Evolutionary conservation across 148 eudicot genomes (phyloP).

Genomic region (Dianthus caryophyllus): DNA sequence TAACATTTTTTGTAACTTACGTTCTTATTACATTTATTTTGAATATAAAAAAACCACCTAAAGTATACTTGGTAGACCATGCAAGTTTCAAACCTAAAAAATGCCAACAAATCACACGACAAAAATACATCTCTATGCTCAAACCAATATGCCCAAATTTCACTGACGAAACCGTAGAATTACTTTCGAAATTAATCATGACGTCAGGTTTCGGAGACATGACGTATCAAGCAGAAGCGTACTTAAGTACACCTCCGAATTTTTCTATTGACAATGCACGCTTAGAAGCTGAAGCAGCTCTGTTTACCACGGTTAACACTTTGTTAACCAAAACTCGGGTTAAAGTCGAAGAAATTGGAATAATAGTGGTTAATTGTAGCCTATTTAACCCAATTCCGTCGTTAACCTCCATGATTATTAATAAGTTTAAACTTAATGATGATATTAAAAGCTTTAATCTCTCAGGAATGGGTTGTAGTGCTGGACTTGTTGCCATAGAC

Average conservation of each 20-base stretch:
- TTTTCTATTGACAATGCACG: constrained; percentile 63
- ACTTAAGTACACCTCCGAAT: too few relatives aligned
- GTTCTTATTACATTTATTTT: neutral
- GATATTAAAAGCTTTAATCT: constrained; percentile 44
- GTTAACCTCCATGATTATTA: constrained; percentile 73
- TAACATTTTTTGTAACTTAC: too few relatives aligned
- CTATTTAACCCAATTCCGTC: too few relatives aligned
- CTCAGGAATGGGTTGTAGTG: constrained; percentile 85
- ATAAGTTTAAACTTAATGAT: constrained; percentile 54
- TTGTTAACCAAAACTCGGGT: constrained; percentile 39
- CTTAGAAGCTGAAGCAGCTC: constrained; percentile 51
- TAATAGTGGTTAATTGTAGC: constrained; percentile 33
- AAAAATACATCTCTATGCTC: neutral
- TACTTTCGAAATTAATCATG: constrained; percentile 25
- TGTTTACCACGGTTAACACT: constrained; percentile 49
- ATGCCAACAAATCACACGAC: constrained; percentile 11
- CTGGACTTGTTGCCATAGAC: too few relatives aligned
- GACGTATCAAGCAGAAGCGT: constrained; percentile 29
- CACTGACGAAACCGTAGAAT: constrained; percentile 3
- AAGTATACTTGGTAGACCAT: constrained; percentile 12
- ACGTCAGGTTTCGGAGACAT: constrained; percentile 25
- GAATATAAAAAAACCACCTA: neutral
- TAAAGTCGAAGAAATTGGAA: constrained; percentile 22
- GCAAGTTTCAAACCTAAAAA: constrained; percentile 19
- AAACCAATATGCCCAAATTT: constrained; percentile 9